Percentiles rank a stretch among this genome's conserved stretches.
Evolutionary conservation across 2,329 filamentous ascomycete genomes (phyloP).

Genomic region (Epichloe baconii): DNA sequence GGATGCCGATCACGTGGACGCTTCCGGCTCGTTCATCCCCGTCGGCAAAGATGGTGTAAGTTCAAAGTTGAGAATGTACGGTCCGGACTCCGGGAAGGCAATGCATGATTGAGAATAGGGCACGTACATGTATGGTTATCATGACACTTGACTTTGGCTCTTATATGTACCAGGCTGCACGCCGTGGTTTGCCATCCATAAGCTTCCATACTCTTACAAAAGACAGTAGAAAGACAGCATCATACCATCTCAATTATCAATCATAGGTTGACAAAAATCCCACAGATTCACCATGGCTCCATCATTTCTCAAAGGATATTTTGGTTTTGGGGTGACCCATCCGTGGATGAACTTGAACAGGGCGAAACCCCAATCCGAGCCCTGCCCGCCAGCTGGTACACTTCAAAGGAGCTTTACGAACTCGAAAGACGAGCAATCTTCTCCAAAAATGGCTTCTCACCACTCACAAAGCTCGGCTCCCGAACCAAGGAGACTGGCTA

Average conservation of each 20-base stretch:
- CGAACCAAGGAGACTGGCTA: conserved; percentile 42
- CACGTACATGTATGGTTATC: neutral
- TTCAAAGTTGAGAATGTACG: neutral
- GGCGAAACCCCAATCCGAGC: conserved; percentile 17
- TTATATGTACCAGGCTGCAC: neutral
- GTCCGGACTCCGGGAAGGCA: neutral
- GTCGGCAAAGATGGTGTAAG: neutral
- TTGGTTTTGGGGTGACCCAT: conserved; percentile 20
- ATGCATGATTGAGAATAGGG: neutral
- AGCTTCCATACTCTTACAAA: neutral
- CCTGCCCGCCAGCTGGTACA: conserved; percentile 39
- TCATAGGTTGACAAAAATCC: neutral
- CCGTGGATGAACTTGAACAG: conserved; percentile 13
- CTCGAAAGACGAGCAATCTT: conserved; percentile 44
- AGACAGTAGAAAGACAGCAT: neutral
- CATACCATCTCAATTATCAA: neutral
- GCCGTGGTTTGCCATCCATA: neutral
- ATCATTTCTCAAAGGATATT: conserved; percentile 23
- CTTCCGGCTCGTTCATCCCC: neutral
- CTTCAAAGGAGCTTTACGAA: conserved; percentile 39
- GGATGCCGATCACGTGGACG: conserved; percentile 8
- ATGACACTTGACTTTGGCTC: no score
- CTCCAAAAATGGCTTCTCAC: conserved; percentile 43
- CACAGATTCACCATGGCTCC: conserved; percentile 2
- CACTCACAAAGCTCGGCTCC: conserved; percentile 37